Conservation (phyloP, 805 yeast genomes). For the Sugiyamaella boreocaroliniensis region DNA sequence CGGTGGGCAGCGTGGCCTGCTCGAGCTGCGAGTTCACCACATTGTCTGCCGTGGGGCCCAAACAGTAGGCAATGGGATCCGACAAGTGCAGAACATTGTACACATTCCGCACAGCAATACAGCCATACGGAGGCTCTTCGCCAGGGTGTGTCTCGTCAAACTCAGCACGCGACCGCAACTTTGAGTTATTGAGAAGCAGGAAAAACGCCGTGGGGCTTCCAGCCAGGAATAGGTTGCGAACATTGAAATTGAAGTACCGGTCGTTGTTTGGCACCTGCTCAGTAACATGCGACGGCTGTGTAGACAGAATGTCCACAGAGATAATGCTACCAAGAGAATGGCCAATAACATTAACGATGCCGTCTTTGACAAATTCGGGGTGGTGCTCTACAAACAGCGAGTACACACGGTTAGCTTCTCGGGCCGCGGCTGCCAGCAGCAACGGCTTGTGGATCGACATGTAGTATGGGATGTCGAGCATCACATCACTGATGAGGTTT, state of each 20-base stretch:
- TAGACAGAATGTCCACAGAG: constrained; percentile 59
- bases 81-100: constrained; percentile 84
- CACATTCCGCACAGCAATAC: constrained; percentile 60
- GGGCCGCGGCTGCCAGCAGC: constrained; percentile 60
- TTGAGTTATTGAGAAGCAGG: constrained; percentile 27
- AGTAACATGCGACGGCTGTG: constrained; percentile 31
- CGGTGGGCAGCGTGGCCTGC: constrained; percentile 24
- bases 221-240: constrained; percentile 65
- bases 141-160: constrained; percentile 1
- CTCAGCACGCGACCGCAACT: constrained; percentile 21
- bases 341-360: constrained; percentile 74
- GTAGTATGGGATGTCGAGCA: constrained; percentile 71
- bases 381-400: constrained; percentile 53
- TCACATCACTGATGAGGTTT: constrained; percentile 73
- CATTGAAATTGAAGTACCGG: constrained; percentile 51
- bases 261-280: constrained; percentile 29
- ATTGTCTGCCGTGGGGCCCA: constrained; percentile 70
- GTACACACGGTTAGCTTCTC: constrained; percentile 65
- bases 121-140: constrained; percentile 30
- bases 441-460: constrained; percentile 64
- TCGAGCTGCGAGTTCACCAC: constrained; percentile 24
- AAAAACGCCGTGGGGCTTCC: constrained; percentile 90
- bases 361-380: constrained; percentile 50
- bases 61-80: constrained; percentile 84
- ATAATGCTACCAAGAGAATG: constrained; percentile 91